Conservation (phyloP, 2,329 filamentous ascomycete species). For the Drechmeria coniospora region DNA sequence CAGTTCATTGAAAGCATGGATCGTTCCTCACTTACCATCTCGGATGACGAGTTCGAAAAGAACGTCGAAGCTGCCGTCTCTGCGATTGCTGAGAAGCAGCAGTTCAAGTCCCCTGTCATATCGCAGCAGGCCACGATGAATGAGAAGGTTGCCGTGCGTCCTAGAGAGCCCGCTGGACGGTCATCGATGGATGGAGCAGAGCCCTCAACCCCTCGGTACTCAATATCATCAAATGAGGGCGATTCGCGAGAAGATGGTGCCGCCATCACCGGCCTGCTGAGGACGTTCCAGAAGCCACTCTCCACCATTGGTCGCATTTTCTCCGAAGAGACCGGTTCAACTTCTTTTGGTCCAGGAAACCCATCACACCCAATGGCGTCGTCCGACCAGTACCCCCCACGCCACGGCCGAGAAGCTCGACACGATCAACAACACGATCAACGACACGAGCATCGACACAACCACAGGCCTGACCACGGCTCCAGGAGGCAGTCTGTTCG, state of each 20-base stretch:
- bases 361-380: conserved; percentile 22
- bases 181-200: conserved; percentile 25
- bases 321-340: conserved; percentile 45
- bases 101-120: conserved; percentile 30
- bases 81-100: conserved; percentile 83
- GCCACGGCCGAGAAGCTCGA: conserved; percentile 10
- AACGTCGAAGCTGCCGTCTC: conserved; percentile 96
- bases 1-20: conserved; percentile 97
- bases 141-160: conserved; percentile 23
- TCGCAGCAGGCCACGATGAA: conserved; percentile 24
- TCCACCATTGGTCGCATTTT: conserved; percentile 92
- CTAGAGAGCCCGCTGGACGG: conserved; percentile 18
- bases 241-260: conserved; percentile 54
- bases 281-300: conserved; percentile 81
- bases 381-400: conserved; percentile 15
- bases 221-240: conserved; percentile 38
- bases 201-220: conserved; percentile 29
- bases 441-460: conserved; percentile 6
- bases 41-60: conserved; percentile 86
- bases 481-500: conserved; percentile 18
- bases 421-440: too few relatives aligned
- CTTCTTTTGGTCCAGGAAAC: conserved; percentile 14
- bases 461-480: conserved; percentile 11
- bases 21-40: conserved; percentile 81
- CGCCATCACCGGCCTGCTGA: conserved; percentile 69